Percentiles rank a stretch among this genome's conserved stretches.
Conservation (phyloP, 768 basidiomycete species). For the Clathrus columnatus region DNA sequence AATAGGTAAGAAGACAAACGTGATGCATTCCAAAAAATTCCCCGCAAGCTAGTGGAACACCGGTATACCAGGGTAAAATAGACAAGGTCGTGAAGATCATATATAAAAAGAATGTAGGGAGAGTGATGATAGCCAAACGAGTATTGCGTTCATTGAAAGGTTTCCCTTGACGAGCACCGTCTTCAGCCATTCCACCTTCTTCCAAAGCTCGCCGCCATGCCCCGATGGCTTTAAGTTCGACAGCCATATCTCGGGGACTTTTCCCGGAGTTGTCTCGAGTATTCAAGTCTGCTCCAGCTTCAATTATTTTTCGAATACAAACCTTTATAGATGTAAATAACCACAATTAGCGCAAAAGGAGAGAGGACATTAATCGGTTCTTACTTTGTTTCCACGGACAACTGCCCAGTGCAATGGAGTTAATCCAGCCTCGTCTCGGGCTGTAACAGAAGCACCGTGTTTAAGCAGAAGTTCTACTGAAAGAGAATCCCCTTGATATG, state of each 20-base stretch:
- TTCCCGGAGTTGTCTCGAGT: conserved; percentile 78
- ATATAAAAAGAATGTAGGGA: conserved; percentile 74
- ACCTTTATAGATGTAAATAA: background rate
- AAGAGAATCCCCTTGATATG: conserved; percentile 95
- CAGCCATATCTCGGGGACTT: conserved; percentile 90
- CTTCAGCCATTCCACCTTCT: conserved; percentile 77
- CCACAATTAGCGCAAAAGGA: background rate
- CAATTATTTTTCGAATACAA: conserved; percentile 76
- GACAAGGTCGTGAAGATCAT: conserved; percentile 78
- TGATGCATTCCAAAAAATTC: conserved; percentile 94
- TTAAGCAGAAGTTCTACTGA: conserved; percentile 85
- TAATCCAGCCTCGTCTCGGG: conserved; percentile 74
- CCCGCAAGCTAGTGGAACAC: conserved; percentile 70
- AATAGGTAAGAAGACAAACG: conserved; percentile 35
- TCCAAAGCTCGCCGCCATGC: conserved; percentile 86
- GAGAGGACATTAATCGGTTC: background rate
- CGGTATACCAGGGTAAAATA: conserved; percentile 85
- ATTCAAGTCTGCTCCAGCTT: conserved; percentile 75
- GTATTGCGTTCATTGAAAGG: conserved; percentile 81
- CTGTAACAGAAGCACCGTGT: conserved; percentile 73
- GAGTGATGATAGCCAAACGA: conserved; percentile 64
- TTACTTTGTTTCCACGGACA: conserved; percentile 79
- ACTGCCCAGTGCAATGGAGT: conserved; percentile 96
- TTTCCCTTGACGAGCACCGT: conserved; percentile 55
- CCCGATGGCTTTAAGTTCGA: conserved; percentile 82